Evolutionary conservation across 345 rosid species (phyloP), one percentile per base, ranked within the genome.

Genomic region (Viola odorata): DNA sequence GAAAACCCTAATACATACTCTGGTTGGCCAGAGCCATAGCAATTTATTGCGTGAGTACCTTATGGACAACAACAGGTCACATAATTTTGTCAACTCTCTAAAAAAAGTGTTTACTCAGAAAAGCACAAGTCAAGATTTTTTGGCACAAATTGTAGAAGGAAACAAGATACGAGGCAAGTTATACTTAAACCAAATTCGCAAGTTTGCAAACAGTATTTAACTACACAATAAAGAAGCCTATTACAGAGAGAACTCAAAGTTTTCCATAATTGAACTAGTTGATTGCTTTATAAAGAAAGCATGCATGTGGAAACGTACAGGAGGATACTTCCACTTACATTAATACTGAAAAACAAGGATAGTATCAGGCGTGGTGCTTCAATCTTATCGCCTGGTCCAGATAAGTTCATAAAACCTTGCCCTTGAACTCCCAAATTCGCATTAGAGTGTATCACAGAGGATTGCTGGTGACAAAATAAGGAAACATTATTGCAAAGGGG

Each of bases 341-440:
- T 71, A 68, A 85, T 74, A 60, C 78, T 71, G 57, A 55, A 85
- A 65, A 85, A 85, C 60, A 85, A 69, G 37, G 91, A 81, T 50
- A 85, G 71, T 62, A 78, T 77, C 64, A 85, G 71, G 40, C 84
- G 88, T 56, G 81, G 84, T 11, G 91, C 82, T 58, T 85, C 88
- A 72, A 85, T 83, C 63, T 65, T 56, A 69, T 85, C 76, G 5
- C 91, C 91, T 47, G 81, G 75, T 69, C 91, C 91, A 47, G 91
- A 77, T 61, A 85, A 80, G 78, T 85, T 85, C 58, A 85, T 55
- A 63, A 57, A 83, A 37, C 88, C 88, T 78, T 85, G 91, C 17
- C 91, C 88, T 58, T 79, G 84, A 65, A 85, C 84, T 74, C 88
- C 91, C 68, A 85, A 74, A 78, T 85, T 77, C 52, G 88, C 88